Percentiles rank a stretch among this genome's conserved stretches.
phyloP scores from a whole-genome alignment of 257 asterid genomes.

The Fraxinus quadrangulata region DNA sequence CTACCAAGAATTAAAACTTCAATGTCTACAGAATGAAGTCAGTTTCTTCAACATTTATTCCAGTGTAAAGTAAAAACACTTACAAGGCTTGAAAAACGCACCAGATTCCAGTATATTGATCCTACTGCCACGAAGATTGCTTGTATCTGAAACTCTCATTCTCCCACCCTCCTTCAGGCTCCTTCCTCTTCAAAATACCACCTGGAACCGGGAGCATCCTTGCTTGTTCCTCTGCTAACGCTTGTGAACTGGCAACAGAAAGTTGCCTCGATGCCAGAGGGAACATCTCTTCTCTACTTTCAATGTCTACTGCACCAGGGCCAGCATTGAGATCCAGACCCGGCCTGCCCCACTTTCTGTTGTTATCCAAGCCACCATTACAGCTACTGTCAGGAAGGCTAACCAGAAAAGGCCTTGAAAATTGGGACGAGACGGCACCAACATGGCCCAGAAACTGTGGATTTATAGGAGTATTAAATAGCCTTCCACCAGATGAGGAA shows the following conservation, averaged over 20 bases:
- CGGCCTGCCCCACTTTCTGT: constrained; percentile 66
- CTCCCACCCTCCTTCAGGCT: constrained; percentile 71
- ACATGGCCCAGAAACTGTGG: constrained; percentile 51
- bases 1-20: not conserved
- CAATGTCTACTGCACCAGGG: constrained; percentile 54
- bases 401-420: constrained; percentile 59
- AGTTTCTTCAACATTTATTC: not conserved
- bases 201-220: constrained; percentile 53
- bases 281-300: constrained; percentile 50
- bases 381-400: constrained; percentile 48
- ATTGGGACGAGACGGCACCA: constrained; percentile 49
- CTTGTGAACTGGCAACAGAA: constrained; percentile 50
- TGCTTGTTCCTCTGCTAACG: constrained; percentile 54
- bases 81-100: not conserved
- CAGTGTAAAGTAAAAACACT: not conserved
- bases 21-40: not conserved
- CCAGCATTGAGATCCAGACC: constrained; percentile 78
- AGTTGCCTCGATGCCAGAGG: constrained; percentile 56
- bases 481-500: constrained; percentile 53
- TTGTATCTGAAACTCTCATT: constrained; percentile 53
- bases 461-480: constrained; percentile 39
- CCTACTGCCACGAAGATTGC: constrained; percentile 61
- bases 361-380: constrained; percentile 49
- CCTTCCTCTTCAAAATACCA: constrained; percentile 58
- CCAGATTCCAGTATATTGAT: constrained; percentile 13